Evolutionary conservation across 139 green algal genomes (phyloP), one percentile per base, ranked within the genome.

Genomic region (Pleodorina starrii): DNA sequence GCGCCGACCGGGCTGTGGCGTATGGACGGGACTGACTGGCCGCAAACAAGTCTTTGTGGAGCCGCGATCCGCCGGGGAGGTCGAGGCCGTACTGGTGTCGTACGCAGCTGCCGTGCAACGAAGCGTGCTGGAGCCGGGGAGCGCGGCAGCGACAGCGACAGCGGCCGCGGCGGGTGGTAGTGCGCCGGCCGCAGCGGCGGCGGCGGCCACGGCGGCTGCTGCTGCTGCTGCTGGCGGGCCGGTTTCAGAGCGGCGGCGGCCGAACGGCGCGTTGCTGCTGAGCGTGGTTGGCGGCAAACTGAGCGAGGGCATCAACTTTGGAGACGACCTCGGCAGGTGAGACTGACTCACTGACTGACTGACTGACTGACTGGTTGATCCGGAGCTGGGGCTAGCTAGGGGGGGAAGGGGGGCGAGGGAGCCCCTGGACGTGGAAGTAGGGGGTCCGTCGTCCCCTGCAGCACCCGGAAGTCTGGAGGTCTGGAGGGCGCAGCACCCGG

Each of bases 261-360:
- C 32, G 40, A 75, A 63, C 19, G 96, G 97, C 2, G 97, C 97
- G 9, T 38, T 99, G 50, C 87, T 99, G 87, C 91, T 99, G 81
- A 97, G 93, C 73, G 98, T 99, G 69, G 95, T 99, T 48, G 98
- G 98, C 6, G 98, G 94, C 38, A 99, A 99, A 90, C 94, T 99
- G 87, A 96, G 95, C 11, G 98, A 99, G 84, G 98, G 98, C 11
- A 99, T 99, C 94, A 99, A 99, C 93, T 99, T 99, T 94, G 98
- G 96, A 4, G 97, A 99, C 89, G 95, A 94, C 4, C 94, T 99
- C 60, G 81, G 81, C 43, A 77, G 81, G 79, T 86, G 79, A 16
- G 76, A 11, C 9, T n/a, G n/a, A n/a, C n/a, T n/a, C n/a, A n/a
- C n/a, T n/a, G n/a, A n/a, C n/a, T n/a, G n/a, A n/a, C n/a, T n/a